A percentile compares a stretch with the other conserved stretches of the same genome.
Evolutionary conservation across 108 stramenopile genomes (phyloP).

Genomic region (Cyclotella choctawhatcheeana): DNA sequence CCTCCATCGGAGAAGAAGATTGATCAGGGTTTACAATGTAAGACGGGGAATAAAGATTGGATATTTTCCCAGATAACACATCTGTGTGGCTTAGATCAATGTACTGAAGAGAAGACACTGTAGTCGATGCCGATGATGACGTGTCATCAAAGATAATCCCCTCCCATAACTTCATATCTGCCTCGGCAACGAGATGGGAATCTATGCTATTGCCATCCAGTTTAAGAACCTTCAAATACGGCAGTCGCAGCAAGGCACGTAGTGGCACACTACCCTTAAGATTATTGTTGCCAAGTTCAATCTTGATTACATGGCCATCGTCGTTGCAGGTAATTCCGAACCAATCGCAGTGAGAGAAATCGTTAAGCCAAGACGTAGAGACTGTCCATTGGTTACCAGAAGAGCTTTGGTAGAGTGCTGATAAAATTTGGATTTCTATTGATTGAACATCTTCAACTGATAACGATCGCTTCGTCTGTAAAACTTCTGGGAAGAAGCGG

Average conservation of each 20-base stretch:
- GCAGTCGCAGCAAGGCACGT: conserved; percentile 17
- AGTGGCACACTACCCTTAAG: conserved; percentile 21
- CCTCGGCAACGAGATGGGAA: neutral
- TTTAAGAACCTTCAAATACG: conserved; percentile 26
- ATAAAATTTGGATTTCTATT: conserved; percentile 11
- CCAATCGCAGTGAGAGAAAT: conserved; percentile 15
- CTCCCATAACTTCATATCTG: conserved; percentile 9
- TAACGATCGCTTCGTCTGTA: too few relatives aligned
- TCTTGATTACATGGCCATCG: conserved; percentile 2
- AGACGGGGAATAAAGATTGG: conserved; percentile 1
- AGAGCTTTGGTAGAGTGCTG: conserved; percentile 6
- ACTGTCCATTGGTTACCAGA: conserved; percentile 20
- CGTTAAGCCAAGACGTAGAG: conserved; percentile 11
- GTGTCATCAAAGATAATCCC: conserved; percentile 7
- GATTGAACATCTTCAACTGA: conserved; percentile 10
- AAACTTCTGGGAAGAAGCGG: too few relatives aligned
- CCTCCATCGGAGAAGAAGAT: neutral
- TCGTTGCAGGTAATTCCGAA: conserved; percentile 22
- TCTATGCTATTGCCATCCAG: conserved; percentile 25
- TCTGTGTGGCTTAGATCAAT: conserved; percentile 23
- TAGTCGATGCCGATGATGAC: neutral
- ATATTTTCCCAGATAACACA: conserved; percentile 1
- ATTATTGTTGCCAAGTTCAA: conserved; percentile 35
- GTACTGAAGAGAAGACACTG: conserved; percentile 19
- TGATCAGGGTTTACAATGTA: conserved; percentile 6